Evolutionary conservation across 1,284 basidiomycete genomes (phyloP).

Genomic region (Cutaneotrichosporon sp.): DNA sequence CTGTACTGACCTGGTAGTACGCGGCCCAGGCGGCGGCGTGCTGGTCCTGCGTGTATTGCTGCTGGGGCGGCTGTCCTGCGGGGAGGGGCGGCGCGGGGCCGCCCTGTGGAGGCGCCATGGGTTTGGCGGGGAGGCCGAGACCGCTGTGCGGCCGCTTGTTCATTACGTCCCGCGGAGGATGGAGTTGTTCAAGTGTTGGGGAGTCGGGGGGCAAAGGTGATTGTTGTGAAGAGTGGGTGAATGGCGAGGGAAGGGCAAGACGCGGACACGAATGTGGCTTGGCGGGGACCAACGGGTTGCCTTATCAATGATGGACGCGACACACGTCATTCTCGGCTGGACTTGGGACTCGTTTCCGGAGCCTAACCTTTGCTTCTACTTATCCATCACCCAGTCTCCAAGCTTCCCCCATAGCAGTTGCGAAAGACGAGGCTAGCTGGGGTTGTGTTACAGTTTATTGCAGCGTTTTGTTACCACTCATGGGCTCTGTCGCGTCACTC

Average conservation of each 20-base stretch:
- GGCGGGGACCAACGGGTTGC: background rate
- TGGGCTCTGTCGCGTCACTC: too few relatives aligned
- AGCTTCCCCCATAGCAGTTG: too few relatives aligned
- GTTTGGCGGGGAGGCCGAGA: conserved; percentile 37
- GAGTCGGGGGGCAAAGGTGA: background rate
- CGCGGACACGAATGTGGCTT: background rate
- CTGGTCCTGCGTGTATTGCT: conserved; percentile 31
- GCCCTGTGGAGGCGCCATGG: conserved; percentile 54
- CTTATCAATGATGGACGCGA: too few relatives aligned
- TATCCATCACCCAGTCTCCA: too few relatives aligned
- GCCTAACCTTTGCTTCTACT: too few relatives aligned
- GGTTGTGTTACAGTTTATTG: too few relatives aligned
- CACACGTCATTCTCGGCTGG: too few relatives aligned
- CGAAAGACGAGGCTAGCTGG: too few relatives aligned
- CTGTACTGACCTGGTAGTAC: conserved; percentile 45
- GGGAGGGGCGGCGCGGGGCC: conserved; percentile 57
- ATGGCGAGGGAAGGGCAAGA: too few relatives aligned
- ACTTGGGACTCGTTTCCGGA: too few relatives aligned
- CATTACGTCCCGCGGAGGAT: conserved; percentile 21
- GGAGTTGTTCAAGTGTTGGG: background rate
- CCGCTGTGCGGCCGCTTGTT: conserved; percentile 38
- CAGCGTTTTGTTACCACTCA: too few relatives aligned
- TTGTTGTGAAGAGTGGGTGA: too few relatives aligned
- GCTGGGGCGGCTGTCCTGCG: conserved; percentile 48
- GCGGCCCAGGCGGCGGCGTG: conserved; percentile 52